Evolutionary conservation across 495 filamentous ascomycete genomes (phyloP).

Genomic region (Sphaerosporella brunnea): DNA sequence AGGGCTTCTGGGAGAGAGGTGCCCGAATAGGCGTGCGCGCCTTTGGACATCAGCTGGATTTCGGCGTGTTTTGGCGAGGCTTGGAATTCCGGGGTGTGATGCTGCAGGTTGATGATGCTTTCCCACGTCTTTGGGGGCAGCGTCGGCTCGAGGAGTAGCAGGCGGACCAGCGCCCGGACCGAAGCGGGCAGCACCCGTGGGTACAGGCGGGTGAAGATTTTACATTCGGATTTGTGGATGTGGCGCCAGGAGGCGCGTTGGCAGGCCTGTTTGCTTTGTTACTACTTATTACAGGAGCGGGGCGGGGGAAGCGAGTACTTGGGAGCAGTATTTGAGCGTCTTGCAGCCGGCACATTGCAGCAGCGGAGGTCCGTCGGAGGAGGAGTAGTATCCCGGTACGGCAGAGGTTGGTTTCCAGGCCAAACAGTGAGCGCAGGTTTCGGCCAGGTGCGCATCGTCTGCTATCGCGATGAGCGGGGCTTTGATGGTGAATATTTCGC

Average conservation of each 20-base stretch:
- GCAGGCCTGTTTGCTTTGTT: conserved; percentile 33
- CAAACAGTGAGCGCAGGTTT: conserved; percentile 19
- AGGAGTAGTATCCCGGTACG: not conserved
- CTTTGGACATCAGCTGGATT: conserved; percentile 37
- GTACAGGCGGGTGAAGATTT: conserved; percentile 32
- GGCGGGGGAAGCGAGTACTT: conserved; percentile 39
- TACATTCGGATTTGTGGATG: conserved; percentile 44
- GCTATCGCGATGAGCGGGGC: conserved; percentile 19
- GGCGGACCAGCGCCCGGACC: conserved; percentile 37
- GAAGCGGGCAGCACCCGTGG: conserved; percentile 38
- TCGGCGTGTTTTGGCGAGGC: conserved; percentile 31
- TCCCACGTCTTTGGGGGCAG: conserved; percentile 29
- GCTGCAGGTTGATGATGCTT: conserved; percentile 31
- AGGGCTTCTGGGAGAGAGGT: conserved; percentile 29
- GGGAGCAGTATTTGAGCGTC: conserved; percentile 46
- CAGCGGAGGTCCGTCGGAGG: conserved; percentile 25
- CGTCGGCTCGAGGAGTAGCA: conserved; percentile 32
- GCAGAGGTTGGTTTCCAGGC: conserved; percentile 12
- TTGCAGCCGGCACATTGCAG: conserved; percentile 45
- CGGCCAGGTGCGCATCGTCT: conserved; percentile 16
- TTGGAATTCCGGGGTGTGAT: conserved; percentile 33
- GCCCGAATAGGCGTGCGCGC: conserved; percentile 34
- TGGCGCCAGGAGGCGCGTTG: conserved; percentile 44
- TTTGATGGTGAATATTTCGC: conserved; percentile 10
- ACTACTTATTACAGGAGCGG: conserved; percentile 11